Conservation (phyloP, 1,284 basidiomycete genomes). For the Trametes pubescens region DNA sequence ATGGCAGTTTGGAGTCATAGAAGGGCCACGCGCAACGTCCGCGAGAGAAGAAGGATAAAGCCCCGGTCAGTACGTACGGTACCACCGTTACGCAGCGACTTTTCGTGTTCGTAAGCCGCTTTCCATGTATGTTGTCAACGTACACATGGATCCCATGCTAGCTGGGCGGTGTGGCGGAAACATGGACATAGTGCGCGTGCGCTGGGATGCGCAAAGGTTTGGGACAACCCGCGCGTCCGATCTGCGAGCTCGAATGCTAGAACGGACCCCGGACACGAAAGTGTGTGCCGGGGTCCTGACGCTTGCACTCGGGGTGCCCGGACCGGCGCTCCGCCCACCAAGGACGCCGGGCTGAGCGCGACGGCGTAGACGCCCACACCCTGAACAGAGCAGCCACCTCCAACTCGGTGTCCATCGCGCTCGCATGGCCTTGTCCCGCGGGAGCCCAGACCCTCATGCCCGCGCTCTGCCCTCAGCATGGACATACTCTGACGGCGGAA, state of each 20-base stretch:
- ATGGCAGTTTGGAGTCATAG: too few species aligned
- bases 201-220: too few species aligned
- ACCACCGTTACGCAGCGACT: too few species aligned
- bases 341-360: background rate
- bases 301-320: background rate
- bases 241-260: background rate
- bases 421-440: slow-evolving; percentile 32
- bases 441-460: slow-evolving; percentile 53
- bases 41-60: too few species aligned
- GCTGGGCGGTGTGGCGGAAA: too few species aligned
- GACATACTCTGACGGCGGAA: slow-evolving; percentile 52
- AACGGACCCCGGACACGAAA: background rate
- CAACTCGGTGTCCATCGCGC: background rate
- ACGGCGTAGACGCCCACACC: background rate
- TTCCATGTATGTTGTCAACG: too few species aligned
- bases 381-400: slow-evolving; percentile 1
- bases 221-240: too few species aligned
- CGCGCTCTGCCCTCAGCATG: slow-evolving; percentile 52
- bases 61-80: too few species aligned
- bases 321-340: background rate
- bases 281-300: background rate
- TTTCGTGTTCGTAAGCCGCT: too few species aligned
- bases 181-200: too few species aligned
- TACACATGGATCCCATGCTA: too few species aligned
- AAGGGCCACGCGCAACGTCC: too few species aligned